Base-by-base conservation (phyloP, 2,329 filamentous ascomycete species). In the Ophiocordyceps polyrhachis-furcata region DNA sequence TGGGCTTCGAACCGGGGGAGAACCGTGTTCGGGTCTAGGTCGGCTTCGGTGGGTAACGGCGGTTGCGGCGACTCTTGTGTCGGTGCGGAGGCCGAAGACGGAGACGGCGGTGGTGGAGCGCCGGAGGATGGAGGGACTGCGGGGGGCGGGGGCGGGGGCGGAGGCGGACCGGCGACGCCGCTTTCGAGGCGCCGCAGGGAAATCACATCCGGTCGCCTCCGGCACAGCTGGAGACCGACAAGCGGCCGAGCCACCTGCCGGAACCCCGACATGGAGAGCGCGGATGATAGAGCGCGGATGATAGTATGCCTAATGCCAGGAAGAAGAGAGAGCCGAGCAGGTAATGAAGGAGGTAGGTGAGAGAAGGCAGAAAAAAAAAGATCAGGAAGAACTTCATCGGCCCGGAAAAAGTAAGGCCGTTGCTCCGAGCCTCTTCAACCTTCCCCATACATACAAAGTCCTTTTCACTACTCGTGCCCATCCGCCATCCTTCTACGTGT, bases 21-120 rank as follows among this genome's bases (percentile, higher is more conserved):
- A 23, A 83, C 81, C n/a, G 75, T 77, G 49, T 74, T 68, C n/a
- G 80, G 82, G 58, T 86, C 75, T 52, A 76, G 63, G 52, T 70
- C 64, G 50, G 63, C 59, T 29, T 64, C 60, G 45, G 58, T 59
- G 47, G 66, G 49, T 45, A 53, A 42, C 21, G 45, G 48, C 40
- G 15, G 53, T 19, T 23, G 31, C 13, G 31, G 32, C 32, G 32
- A n/a, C 14, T 43, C 2, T 21, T 15, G 40, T 5, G 40, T 14
- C 19, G 40, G 19, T 1, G 19, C 19, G 13, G 40, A 13, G n/a
- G n/a, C 40, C 21, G 47, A 46, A 46, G 45, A 45, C 46, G 42
- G 45, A 38, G 14, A 45, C 40, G 23, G 49, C 11, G 21, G 20
- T 15, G 40, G 25, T 19, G 21, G 14, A 41, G 40, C 21, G 12